Base-by-base conservation (phyloP, 2,329 filamentous ascomycete species). In the Coleophoma crateriformis region DNA sequence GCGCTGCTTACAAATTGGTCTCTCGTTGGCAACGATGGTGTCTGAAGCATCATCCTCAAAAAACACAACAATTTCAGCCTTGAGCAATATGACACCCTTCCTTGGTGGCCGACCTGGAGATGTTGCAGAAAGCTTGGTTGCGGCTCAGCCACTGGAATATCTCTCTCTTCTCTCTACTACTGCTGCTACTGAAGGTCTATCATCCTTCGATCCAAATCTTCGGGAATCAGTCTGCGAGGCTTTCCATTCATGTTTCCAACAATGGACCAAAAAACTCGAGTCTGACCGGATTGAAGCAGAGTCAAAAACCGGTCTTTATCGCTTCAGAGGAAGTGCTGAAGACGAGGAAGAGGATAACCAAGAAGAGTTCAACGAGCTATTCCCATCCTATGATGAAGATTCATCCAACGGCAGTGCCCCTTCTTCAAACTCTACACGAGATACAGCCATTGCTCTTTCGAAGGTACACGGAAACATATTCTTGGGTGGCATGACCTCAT, bases 261-360 rank as follows among this genome's bases (percentile, higher is more conserved):
- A 90, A 46, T 99, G 92, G 91, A 88, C 82, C 58, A 78, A 80
- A 46, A 85, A 86, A 62, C 78, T 96, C 2, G 79, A 85, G 47
- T 75, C 82, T 17, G 91, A 96, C 55, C 86, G 89, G 59, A 82
- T 84, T 59, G 81, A 87, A 43, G 83, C 87, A 57, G 85, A 87
- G 15, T 78, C 81, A 27, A 88, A 86, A 54, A 82, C 80, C 5
- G 90, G 87, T 54, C 68, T 95, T 37, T 99, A 95, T 67, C 85
- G 84, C 17, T 96, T 94, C 70, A 82, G 83, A 54, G 92, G 91
- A 33, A 85, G 83, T 37, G 71, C 81, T 37, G 87, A 91, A 53
- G 85, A 91, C 44, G 82, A 88, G 55, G 87, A 95, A 49, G 85
- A 87, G 58, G 73, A 80, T 10, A 82, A 90, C 47, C 79, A 85